These are phyloP conservation scores for Candida tibetensis DNA, from an alignment of 805 yeast genomes.

Conservation along the genomic window DNA sequence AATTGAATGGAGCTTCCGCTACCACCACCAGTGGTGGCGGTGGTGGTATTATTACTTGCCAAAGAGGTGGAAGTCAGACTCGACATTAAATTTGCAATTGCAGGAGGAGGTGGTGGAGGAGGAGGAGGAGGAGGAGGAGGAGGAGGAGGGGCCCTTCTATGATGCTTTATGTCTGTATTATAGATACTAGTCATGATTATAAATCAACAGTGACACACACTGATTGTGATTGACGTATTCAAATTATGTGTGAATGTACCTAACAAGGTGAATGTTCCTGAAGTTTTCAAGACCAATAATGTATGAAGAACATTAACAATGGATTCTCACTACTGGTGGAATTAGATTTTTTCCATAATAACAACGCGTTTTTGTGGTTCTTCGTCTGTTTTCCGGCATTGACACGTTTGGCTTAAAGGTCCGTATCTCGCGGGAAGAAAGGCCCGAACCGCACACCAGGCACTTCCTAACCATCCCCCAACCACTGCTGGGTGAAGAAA, in stretches of 20 bases:
- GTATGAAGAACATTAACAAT: background rate
- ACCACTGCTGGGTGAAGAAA: no score
- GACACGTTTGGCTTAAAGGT: background rate
- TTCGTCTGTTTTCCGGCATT: conserved; percentile 1
- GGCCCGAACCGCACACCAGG: no score
- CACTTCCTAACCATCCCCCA: no score
- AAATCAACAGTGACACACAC: background rate
- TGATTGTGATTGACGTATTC: background rate
- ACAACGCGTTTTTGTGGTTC: conserved; percentile 7
- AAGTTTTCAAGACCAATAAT: background rate
- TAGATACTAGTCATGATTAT: conserved; percentile 36
- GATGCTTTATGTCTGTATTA: conserved; percentile 39
- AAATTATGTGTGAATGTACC: background rate
- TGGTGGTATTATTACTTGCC: background rate
- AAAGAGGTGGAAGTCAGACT: conserved; percentile 2
- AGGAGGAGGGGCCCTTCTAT: conserved; percentile 46
- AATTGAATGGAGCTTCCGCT: conserved; percentile 11
- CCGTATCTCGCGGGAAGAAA: no score
- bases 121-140: conserved; percentile 17
- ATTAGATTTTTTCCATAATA: background rate
- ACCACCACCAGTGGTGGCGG: conserved; percentile 1
- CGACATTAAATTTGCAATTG: background rate
- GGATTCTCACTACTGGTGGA: background rate
- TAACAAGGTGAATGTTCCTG: background rate
- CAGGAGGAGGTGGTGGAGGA: background rate